Evolutionary conservation across 2,329 filamentous ascomycete genomes (phyloP).

Genomic region (Monosporascus sp.): DNA sequence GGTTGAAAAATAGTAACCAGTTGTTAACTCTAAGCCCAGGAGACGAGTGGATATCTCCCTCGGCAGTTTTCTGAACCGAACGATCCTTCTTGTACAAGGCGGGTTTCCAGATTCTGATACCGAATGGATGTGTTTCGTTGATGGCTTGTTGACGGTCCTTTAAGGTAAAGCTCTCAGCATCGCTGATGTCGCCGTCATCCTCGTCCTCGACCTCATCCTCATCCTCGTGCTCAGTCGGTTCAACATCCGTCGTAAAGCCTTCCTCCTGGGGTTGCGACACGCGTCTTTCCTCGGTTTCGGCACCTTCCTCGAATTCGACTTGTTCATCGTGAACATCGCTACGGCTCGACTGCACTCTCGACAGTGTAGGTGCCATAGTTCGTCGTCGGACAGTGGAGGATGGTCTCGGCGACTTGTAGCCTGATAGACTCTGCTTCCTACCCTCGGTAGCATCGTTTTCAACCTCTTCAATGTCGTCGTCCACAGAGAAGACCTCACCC

Average conservation of each 20-base stretch:
- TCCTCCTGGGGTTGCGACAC: conserved; percentile 32
- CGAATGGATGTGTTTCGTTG: conserved; percentile 97
- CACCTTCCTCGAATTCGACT: conserved; percentile 23
- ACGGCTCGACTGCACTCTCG: conserved; percentile 37
- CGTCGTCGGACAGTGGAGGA: conserved; percentile 34
- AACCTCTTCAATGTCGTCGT: conserved; percentile 80
- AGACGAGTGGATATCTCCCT: conserved; percentile 93
- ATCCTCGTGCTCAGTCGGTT: conserved; percentile 16
- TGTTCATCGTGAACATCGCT: conserved; percentile 26
- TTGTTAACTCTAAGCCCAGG: conserved; percentile 81
- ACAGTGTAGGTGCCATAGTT: conserved; percentile 31
- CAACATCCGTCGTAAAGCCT: conserved; percentile 14
- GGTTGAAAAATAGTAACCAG: conserved; percentile 83
- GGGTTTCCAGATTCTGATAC: conserved; percentile 98
- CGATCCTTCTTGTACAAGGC: conserved; percentile 96
- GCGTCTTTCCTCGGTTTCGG: conserved; percentile 26
- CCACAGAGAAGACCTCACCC: conserved; percentile 82
- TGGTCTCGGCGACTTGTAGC: conserved; percentile 24
- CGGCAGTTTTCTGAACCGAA: conserved; percentile 92
- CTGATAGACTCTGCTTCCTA: conserved; percentile 37
- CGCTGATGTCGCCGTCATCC: conserved; percentile 71
- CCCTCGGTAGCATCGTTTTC: conserved; percentile 55
- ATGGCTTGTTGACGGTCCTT: conserved; percentile 97
- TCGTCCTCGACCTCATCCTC: conserved; percentile 51
- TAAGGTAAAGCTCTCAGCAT: conserved; percentile 95